Base-by-base conservation (phyloP, 805 yeast genomes). In the Metschnikowia reukaufii region DNA sequence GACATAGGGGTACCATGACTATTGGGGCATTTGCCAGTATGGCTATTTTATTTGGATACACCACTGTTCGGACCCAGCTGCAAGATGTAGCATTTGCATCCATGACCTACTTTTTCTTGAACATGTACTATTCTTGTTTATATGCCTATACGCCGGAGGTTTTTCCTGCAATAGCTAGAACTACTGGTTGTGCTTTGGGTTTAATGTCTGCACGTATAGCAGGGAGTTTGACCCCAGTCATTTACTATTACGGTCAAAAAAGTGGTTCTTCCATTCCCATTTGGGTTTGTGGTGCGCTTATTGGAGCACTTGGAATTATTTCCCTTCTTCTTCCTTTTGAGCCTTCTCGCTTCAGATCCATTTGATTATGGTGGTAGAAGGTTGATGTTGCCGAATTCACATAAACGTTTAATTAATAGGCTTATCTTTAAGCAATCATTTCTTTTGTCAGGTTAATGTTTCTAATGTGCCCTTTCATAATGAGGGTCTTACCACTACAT, bases 1-100 rank as follows among this genome's bases (percentile, higher is more conserved):
- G 86, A 6, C 70, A 86, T 61, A 73, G 80, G 56, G 86, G 86
- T 7, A 73, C 83, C 1, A 69, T 82, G 72, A 64, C 66, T 1
- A 48, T 57, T 16, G 61, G 61, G 2, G 62, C 56, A 4, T n/a
- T 57, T 30, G 35, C 45, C 6, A 49, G 57, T 17, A 59, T 59
- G 62, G 61, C 59, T 6, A 51, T 52, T 18, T 50, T 59, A 33
- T 57, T 59, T 34, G 62, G 59, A 1, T 56, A 59, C 50, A 59
- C 61, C 12, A 49, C 55, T 8, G 57, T 57, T 35, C 37, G 52
- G 8, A 56, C 49, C 8, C 39, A 54, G n/a, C 42, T 42, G 23
- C 58, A 51, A 43, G 59, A 59, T 27, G 58, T 52, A 13, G 61
- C 52, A 4, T 51, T 59, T 23, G 47, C 58, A 6, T 51, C 60